phyloP scores from a whole-genome alignment of 2,329 filamentous ascomycete genomes.

The Hyphodiscus sp. region DNA sequence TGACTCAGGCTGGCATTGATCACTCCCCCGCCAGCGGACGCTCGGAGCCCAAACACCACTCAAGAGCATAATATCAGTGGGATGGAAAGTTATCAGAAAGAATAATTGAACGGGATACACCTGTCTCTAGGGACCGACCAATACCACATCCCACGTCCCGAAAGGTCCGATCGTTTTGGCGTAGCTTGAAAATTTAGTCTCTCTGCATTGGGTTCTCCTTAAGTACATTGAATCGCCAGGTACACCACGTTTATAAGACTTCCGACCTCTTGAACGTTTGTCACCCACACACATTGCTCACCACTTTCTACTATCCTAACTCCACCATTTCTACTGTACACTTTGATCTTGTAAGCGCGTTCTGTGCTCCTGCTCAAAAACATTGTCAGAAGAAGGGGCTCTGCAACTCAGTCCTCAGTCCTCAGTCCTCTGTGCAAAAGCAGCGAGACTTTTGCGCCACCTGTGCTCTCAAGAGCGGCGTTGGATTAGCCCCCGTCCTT shows the following conservation, averaged over 20 bases:
- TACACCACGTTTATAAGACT: neutral
- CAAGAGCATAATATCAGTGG: neutral
- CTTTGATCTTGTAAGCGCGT: neutral
- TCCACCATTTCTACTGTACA: neutral
- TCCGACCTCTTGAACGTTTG: neutral
- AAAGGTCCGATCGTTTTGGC: slow-evolving; percentile 5
- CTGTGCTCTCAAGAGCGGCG: slow-evolving; percentile 8
- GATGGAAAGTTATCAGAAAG: neutral
- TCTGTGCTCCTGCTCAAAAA: no score
- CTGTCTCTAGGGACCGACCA: slow-evolving; percentile 6
- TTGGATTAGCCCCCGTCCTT: neutral
- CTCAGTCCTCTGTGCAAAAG: slow-evolving; percentile 1
- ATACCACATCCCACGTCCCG: neutral
- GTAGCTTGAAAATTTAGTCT: slow-evolving; percentile 7
- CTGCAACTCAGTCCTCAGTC: neutral
- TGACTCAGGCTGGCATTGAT: neutral
- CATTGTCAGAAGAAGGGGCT: neutral
- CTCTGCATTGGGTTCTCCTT: slow-evolving; percentile 1
- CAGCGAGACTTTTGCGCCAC: slow-evolving; percentile 3
- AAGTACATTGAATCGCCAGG: slow-evolving; percentile 9
- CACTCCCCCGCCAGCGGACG: neutral
- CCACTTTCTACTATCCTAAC: neutral
- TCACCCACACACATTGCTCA: neutral
- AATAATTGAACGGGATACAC: slow-evolving; percentile 1
- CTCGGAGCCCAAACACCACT: neutral